Evolutionary conservation across 2,329 filamentous ascomycete genomes (phyloP).

Genomic region (Pleurostoma richardsiae): DNA sequence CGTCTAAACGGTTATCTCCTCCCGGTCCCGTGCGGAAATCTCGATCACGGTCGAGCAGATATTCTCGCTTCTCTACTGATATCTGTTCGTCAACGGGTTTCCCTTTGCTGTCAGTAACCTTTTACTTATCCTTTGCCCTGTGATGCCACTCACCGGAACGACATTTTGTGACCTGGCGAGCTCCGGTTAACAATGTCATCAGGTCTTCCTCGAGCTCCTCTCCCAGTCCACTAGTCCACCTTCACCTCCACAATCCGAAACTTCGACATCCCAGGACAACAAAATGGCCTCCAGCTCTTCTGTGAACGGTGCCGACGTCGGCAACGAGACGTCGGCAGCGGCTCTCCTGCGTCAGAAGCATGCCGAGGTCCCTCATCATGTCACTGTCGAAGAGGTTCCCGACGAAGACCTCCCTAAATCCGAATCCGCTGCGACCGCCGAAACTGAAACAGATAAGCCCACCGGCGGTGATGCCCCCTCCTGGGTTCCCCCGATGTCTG

Average conservation of each 20-base stretch:
- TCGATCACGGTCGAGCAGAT: no score
- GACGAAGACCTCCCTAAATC: conserved; percentile 69
- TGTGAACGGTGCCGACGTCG: conserved; percentile 23
- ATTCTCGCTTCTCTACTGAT: no score
- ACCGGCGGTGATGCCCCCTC: conserved; percentile 41
- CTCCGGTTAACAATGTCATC: conserved; percentile 1
- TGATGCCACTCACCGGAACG: no score
- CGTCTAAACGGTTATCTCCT: no score
- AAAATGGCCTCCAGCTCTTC: conserved; percentile 35
- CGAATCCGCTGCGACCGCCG: conserved; percentile 32
- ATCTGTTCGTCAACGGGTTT: no score
- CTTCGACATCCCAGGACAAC: conserved; percentile 1
- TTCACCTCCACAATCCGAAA: no score
- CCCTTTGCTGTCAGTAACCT: no score
- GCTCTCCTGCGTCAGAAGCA: conserved; percentile 64
- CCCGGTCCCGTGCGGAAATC: no score
- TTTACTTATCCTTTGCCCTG: no score
- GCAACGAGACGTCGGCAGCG: conserved; percentile 45
- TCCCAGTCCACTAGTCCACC: conserved; percentile 4
- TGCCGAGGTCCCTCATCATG: conserved; percentile 45
- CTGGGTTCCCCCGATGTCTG: conserved; percentile 44
- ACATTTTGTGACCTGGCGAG: neutral
- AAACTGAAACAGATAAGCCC: conserved; percentile 25
- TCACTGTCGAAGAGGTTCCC: conserved; percentile 72
- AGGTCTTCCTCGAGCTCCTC: conserved; percentile 5